Evolutionary conservation across 805 yeast species (phyloP), one percentile per base, ranked within the genome.

Genomic region (Candida golubevii): DNA sequence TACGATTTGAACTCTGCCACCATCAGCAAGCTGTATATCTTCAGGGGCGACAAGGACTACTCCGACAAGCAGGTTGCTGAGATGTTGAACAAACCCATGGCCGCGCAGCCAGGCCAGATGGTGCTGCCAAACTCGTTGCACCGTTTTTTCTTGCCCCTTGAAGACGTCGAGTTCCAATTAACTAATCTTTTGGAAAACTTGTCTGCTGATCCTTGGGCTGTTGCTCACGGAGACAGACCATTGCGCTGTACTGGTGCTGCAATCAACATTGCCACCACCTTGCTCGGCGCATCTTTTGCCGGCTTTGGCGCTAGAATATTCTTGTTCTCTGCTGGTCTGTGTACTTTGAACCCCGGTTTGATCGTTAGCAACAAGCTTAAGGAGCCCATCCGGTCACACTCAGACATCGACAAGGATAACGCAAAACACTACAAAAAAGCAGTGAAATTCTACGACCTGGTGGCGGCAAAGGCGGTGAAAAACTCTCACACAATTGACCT

Each of bases 351-450:
- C 37, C 98, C 99, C 10, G 99, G 99, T 56, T 72, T 87, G 62
- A 88, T 93, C 54, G 99, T 93, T 27, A 88, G 91, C 36, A 81
- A 84, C 23, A 93, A 89, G 64, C 77, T 93, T 63, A 86, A 87
- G 62, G 99, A 93, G 67, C 97, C 99, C 39, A 85, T 93, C 57
- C 82, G 99, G 73, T 93, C 99, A 8, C 99, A 93, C 68, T 88
- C 86, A 59, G 99, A 93, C 63, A 87, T 93, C 54, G 98, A 93
- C 64, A 83, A 89, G 54, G 97, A 91, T 57, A 66, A 59, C 45
- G 95, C 96, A 44, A 83, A 83, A 60, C 96, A 89, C 63, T 87
- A 82, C 70, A 84, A 86, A 59, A 87, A 86, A 63, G 95, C 97
- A 8, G 78, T 77, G 56, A 83, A 87, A 63, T 89, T 80, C 60